Evolutionary conservation across 225 moss, liverwort and hornwort species (phyloP).

Genomic region (Ulota crispa): DNA sequence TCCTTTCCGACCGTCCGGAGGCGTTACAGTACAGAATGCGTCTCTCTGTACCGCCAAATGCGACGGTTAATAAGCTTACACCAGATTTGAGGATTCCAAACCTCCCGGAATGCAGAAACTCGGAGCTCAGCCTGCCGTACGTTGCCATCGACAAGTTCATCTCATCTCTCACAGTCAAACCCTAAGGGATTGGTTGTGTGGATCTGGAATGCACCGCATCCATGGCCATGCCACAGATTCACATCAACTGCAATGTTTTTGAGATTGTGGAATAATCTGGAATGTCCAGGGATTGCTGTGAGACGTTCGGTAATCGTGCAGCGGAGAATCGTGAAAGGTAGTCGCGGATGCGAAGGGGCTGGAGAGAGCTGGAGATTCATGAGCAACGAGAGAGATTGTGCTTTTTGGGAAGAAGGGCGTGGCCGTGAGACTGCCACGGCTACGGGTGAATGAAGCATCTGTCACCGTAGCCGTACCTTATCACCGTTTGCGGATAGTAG

Average conservation of each 20-base stretch:
- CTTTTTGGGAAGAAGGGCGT: conserved; percentile 1
- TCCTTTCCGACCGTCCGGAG: conserved; percentile 21
- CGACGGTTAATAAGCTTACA: not conserved
- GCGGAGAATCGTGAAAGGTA: not conserved
- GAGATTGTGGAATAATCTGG: not conserved
- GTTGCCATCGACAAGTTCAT: conserved; percentile 10
- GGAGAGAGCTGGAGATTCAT: not conserved
- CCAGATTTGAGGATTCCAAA: not conserved
- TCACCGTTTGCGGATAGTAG: not conserved
- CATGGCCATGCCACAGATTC: not conserved
- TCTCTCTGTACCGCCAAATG: not conserved
- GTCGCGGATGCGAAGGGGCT: not conserved
- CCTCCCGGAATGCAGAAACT: conserved; percentile 17
- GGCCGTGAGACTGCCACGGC: not conserved
- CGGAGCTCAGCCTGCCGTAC: conserved; percentile 31
- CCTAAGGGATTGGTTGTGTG: not conserved
- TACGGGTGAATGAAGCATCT: not conserved
- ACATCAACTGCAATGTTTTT: not conserved
- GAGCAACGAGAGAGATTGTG: not conserved
- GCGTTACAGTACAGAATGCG: conserved; percentile 1
- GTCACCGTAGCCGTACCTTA: not conserved
- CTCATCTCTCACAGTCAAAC: conserved; percentile 10
- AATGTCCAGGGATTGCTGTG: not conserved
- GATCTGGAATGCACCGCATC: not conserved
- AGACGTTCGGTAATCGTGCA: not conserved